Conservation (phyloP, 2,329 filamentous ascomycete genomes). For the Alternaria solani region DNA sequence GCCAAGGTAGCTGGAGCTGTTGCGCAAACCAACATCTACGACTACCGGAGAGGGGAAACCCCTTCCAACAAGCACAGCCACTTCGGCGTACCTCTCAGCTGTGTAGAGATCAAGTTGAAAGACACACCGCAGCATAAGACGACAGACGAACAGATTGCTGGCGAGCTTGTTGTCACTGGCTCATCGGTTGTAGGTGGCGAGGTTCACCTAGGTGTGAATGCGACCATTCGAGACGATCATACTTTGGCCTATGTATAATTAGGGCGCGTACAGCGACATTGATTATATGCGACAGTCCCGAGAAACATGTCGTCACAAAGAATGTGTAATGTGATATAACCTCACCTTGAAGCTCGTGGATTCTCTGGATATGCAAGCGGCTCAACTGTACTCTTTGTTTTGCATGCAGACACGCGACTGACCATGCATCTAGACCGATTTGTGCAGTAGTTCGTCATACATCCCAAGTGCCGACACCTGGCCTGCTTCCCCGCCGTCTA, state of each 20-base stretch:
- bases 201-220: constrained; percentile 69
- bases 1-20: constrained; percentile 86
- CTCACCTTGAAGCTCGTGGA: neutral
- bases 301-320: neutral
- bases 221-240: constrained; percentile 73
- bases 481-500: neutral
- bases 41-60: constrained; percentile 71
- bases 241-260: constrained; percentile 66
- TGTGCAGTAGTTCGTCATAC: neutral
- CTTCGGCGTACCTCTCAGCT: constrained; percentile 83
- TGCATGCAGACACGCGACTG: neutral
- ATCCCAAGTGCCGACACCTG: neutral
- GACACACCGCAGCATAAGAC: constrained; percentile 69
- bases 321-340: neutral
- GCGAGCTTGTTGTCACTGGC: constrained; percentile 74
- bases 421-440: neutral
- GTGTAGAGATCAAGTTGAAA: constrained; percentile 77
- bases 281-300: neutral
- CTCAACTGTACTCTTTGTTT: neutral
- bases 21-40: constrained; percentile 85
- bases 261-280: neutral
- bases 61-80: constrained; percentile 61
- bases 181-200: constrained; percentile 76
- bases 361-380: neutral
- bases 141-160: constrained; percentile 61